phyloP scores from a whole-genome alignment of 352 stramenopile species.

The Globisporangium mamillatum region DNA sequence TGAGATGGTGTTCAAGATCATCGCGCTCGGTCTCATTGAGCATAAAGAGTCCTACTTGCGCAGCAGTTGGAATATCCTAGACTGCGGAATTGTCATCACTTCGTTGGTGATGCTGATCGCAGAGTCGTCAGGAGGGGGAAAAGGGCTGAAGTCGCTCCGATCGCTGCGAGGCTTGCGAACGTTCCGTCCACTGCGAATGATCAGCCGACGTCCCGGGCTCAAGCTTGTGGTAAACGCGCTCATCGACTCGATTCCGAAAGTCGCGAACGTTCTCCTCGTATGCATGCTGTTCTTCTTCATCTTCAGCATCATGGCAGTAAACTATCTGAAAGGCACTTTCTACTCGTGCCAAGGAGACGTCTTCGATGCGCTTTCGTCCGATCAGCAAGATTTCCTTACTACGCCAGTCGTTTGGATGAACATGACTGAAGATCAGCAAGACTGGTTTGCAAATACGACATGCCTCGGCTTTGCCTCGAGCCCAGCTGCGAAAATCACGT shows the following conservation, averaged over 20 bases:
- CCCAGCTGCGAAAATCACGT: conserved; percentile 36
- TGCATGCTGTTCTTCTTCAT: conserved; percentile 93
- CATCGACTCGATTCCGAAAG: conserved; percentile 85
- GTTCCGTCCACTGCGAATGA: conserved; percentile 90
- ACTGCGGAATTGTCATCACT: conserved; percentile 84
- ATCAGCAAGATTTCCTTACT: conserved; percentile 48
- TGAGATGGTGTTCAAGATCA: conserved; percentile 90
- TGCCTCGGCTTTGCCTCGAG: conserved; percentile 36
- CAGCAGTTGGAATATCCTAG: conserved; percentile 88
- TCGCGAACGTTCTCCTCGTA: conserved; percentile 89
- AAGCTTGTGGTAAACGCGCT: conserved; percentile 91
- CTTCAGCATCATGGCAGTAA: conserved; percentile 94
- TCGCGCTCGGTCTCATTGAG: conserved; percentile 74
- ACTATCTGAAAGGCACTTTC: conserved; percentile 92
- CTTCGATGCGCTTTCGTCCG: conserved; percentile 39
- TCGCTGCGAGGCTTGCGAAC: conserved; percentile 83
- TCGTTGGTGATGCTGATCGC: conserved; percentile 71
- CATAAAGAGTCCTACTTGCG: conserved; percentile 77
- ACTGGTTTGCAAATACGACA: conserved; percentile 50
- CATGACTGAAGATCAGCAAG: conserved; percentile 30
- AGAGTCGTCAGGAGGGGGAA: conserved; percentile 36
- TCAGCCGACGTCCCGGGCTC: conserved; percentile 80
- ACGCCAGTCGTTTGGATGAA: conserved; percentile 34
- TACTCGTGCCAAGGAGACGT: conserved; percentile 70
- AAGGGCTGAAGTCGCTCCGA: conserved; percentile 70